Conservation (phyloP, 805 yeast genomes). For the Saturnispora ahearnii region DNA sequence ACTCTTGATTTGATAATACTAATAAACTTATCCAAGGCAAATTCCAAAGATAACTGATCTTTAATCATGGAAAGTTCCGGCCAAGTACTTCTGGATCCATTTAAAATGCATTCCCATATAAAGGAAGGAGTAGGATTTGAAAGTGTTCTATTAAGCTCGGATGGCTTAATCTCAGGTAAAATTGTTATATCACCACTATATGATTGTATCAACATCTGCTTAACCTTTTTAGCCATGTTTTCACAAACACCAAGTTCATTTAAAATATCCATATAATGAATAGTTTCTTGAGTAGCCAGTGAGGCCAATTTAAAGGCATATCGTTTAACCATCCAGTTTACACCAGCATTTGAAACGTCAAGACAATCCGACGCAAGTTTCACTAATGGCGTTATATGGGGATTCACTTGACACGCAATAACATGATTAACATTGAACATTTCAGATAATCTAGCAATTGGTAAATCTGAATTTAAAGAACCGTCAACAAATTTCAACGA, state of each 20-base stretch:
- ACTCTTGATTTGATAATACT: conserved; percentile 54
- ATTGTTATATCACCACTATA: conserved; percentile 94
- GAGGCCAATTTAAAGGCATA: conserved; percentile 44
- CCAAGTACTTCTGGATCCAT: conserved; percentile 94
- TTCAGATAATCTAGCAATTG: conserved; percentile 81
- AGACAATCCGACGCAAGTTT: conserved; percentile 51
- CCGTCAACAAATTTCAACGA: conserved; percentile 87
- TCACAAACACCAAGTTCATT: conserved; percentile 71
- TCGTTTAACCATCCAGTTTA: conserved; percentile 42
- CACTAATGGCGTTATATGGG: conserved; percentile 87
- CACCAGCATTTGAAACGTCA: conserved; percentile 38
- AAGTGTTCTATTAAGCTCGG: conserved; percentile 55
- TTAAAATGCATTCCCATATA: conserved; percentile 53
- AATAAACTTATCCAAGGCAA: conserved; percentile 76
- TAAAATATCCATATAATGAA: conserved; percentile 66
- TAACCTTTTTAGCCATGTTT: conserved; percentile 61
- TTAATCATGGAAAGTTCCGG: conserved; percentile 77
- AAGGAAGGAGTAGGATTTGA: conserved; percentile 78
- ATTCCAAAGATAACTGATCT: conserved; percentile 86
- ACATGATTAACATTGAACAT: conserved; percentile 97
- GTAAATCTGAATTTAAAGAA: conserved; percentile 89
- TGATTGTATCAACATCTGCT: conserved; percentile 72
- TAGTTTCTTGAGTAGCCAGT: conserved; percentile 55
- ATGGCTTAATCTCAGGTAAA: conserved; percentile 59
- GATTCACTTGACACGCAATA: conserved; percentile 95